These are phyloP conservation scores for Arctostaphylos glauca DNA, from an alignment of 148 eudicot species.

Conservation along the genomic window DNA sequence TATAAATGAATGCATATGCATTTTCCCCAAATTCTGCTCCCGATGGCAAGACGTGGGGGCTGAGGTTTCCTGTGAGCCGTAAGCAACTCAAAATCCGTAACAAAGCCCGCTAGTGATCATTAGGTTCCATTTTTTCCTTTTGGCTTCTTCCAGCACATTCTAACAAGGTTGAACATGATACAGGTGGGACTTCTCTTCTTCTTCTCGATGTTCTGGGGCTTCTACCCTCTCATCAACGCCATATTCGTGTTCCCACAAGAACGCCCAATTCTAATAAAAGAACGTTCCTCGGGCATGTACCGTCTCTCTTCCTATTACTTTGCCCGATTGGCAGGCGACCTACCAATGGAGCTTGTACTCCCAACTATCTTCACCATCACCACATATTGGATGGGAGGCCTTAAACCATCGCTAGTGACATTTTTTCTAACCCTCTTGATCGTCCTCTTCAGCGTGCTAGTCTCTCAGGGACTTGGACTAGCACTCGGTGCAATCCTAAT, in stretches of 20 bases:
- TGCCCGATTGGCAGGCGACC: constrained; percentile 66
- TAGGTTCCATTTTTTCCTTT: neutral
- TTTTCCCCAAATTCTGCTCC: neutral
- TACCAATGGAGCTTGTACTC: constrained; percentile 85
- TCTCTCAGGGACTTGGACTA: constrained; percentile 76
- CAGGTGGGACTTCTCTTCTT: constrained; percentile 85
- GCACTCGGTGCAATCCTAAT: constrained; percentile 79
- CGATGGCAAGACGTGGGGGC: neutral
- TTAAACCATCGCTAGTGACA: constrained; percentile 51
- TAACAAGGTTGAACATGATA: neutral
- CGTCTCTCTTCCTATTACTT: constrained; percentile 77
- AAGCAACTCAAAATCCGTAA: neutral
- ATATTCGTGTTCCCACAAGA: constrained; percentile 83
- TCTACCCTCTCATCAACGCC: constrained; percentile 74
- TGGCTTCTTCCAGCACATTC: neutral
- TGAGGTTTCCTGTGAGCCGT: neutral
- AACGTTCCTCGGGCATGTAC: constrained; percentile 75
- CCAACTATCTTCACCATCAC: constrained; percentile 65
- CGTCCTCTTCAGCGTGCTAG: constrained; percentile 68
- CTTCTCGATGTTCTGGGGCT: constrained; percentile 90
- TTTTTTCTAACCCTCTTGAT: constrained; percentile 52
- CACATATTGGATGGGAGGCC: constrained; percentile 85
- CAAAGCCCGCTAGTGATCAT: neutral
- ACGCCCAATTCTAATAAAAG: constrained; percentile 59
- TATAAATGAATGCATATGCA: neutral